Evolutionary conservation across 345 rosid species (phyloP).

Genomic region (Aurinia saxatilis): DNA sequence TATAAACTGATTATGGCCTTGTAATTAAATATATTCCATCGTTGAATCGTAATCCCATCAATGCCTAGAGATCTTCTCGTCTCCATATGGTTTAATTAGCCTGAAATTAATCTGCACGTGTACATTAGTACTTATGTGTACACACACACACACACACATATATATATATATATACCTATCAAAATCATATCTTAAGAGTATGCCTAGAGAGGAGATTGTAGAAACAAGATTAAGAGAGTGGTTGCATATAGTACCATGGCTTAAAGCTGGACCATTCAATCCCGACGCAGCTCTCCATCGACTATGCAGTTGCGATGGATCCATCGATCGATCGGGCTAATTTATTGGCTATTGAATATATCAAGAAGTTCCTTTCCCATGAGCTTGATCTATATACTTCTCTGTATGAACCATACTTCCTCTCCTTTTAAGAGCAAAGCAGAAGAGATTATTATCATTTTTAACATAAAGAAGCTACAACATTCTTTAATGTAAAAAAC

Average conservation of each 20-base stretch:
- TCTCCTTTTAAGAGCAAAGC: constrained; percentile 1
- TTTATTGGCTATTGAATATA: neutral
- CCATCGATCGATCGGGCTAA: neutral
- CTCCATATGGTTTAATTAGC: neutral
- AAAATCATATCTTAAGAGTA: neutral
- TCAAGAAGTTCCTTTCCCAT: neutral
- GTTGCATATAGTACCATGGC: constrained; percentile 14
- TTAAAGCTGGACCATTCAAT: neutral
- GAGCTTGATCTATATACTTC: neutral
- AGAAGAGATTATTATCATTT: neutral
- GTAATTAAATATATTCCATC: neutral
- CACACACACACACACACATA: too few species aligned
- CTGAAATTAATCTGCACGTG: neutral
- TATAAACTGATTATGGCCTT: neutral
- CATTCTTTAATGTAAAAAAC: neutral
- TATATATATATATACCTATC: neutral
- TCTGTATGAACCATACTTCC: neutral
- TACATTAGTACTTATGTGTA: neutral
- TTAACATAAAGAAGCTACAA: neutral
- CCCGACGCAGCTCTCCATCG: neutral
- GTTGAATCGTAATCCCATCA: neutral
- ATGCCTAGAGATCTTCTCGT: constrained; percentile 10
- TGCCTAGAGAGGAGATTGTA: neutral
- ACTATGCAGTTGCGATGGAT: neutral
- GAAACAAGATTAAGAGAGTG: neutral